Percentiles rank a stretch among this genome's conserved stretches.
These are phyloP conservation scores for Phylloporus sp. DNA, from an alignment of 768 basidiomycete genomes.

Conservation along the genomic window DNA sequence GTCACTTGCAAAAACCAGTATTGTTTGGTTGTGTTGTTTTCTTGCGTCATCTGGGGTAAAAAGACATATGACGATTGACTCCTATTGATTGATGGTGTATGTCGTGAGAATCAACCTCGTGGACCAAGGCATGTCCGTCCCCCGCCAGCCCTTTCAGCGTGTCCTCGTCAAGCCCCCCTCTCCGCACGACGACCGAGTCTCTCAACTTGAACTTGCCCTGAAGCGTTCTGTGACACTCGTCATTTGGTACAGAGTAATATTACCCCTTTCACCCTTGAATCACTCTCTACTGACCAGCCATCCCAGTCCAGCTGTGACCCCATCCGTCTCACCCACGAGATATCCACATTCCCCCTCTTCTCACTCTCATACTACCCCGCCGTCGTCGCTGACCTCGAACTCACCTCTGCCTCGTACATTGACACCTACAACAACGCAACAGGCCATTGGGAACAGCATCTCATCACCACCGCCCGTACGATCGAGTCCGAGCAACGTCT, in stretches of 20 bases:
- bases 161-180: constrained; percentile 6
- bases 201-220: constrained; percentile 35
- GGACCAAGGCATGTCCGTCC: constrained; percentile 19
- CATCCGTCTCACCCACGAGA: constrained; percentile 52
- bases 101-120: neutral
- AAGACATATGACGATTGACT: too few relatives aligned
- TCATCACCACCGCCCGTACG: constrained; percentile 53
- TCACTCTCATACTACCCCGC: constrained; percentile 50
- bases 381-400: constrained; percentile 52
- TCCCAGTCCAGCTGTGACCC: constrained; percentile 49
- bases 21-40: constrained; percentile 18
- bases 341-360: constrained; percentile 65
- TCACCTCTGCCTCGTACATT: constrained; percentile 50
- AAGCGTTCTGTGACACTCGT: constrained; percentile 60
- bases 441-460: constrained; percentile 66
- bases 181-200: constrained; percentile 26
- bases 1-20: too few relatives aligned
- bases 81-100: too few relatives aligned
- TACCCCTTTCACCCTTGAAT: neutral
- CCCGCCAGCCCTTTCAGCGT: constrained; percentile 18
- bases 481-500: constrained; percentile 59
- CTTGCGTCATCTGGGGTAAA: too few relatives aligned
- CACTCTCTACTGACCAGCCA: constrained; percentile 5
- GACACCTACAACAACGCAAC: constrained; percentile 55
- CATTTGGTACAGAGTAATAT: constrained; percentile 61